A percentile compares a stretch with the other conserved stretches of the same genome.
These are phyloP conservation scores for Lecanosticta acicola DNA, from an alignment of 2,329 filamentous ascomycete species.

Conservation along the genomic window DNA sequence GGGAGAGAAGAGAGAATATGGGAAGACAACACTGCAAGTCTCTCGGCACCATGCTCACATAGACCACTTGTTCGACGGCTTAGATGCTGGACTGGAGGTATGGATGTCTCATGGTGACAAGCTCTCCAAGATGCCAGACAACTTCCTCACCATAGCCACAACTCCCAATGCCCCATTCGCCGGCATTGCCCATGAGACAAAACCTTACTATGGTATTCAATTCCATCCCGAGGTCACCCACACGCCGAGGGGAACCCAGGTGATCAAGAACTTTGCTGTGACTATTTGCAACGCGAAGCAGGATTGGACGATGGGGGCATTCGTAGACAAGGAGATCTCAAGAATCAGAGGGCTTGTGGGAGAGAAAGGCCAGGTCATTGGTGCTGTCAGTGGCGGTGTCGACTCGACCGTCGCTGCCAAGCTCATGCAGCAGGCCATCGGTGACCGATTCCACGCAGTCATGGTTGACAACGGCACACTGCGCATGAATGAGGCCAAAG, in stretches of 20 bases:
- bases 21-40: slow-evolving; percentile 61
- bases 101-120: slow-evolving; percentile 93
- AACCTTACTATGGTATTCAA: slow-evolving; percentile 75
- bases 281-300: slow-evolving; percentile 70
- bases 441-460: slow-evolving; percentile 76
- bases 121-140: slow-evolving; percentile 65
- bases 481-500: slow-evolving; percentile 74
- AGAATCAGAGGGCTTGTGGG: slow-evolving; percentile 80
- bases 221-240: slow-evolving; percentile 84
- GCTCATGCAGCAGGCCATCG: slow-evolving; percentile 81
- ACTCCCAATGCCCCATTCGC: slow-evolving; percentile 74
- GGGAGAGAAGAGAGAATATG: slow-evolving; percentile 65
- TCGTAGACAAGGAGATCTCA: slow-evolving; percentile 71
- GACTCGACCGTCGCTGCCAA: slow-evolving; percentile 83
- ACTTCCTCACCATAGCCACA: slow-evolving; percentile 67
- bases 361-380: slow-evolving; percentile 72
- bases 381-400: slow-evolving; percentile 75
- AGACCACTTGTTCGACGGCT: slow-evolving; percentile 70
- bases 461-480: slow-evolving; percentile 83
- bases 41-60: slow-evolving; percentile 57
- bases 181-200: slow-evolving; percentile 65
- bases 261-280: slow-evolving; percentile 79
- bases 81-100: slow-evolving; percentile 65
- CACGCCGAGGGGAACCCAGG: slow-evolving; percentile 61
- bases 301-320: slow-evolving; percentile 82